Percentiles rank a stretch among this genome's conserved stretches.
phyloP scores from a whole-genome alignment of 768 basidiomycete genomes.

The Rhodotorula babjevae region DNA sequence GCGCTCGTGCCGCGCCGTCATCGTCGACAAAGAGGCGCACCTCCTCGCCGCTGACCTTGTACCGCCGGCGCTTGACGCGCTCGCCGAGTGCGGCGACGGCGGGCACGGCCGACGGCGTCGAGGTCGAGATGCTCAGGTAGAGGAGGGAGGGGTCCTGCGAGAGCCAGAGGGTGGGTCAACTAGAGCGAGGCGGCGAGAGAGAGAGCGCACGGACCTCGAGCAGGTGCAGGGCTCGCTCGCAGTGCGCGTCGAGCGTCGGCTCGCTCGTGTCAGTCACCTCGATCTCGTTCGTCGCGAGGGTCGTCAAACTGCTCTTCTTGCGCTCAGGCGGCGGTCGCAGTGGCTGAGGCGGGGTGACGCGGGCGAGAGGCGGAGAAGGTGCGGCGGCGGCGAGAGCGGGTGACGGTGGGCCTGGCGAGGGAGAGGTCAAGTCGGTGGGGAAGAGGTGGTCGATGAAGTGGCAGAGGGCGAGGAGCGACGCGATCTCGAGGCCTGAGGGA shows the following conservation, averaged over 20 bases:
- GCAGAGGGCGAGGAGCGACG: constrained; percentile 19
- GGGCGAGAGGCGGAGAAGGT: background rate
- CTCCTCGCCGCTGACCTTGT: constrained; percentile 27
- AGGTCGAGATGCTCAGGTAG: constrained; percentile 6
- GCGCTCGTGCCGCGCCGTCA: background rate
- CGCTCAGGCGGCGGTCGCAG: background rate
- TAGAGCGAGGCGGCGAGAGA: background rate
- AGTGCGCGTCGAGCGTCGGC: background rate
- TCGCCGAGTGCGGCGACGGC: constrained; percentile 17
- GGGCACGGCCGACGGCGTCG: background rate
- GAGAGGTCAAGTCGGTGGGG: background rate
- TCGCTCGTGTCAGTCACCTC: background rate
- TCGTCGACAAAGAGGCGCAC: constrained; percentile 27
- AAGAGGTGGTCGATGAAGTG: constrained; percentile 29
- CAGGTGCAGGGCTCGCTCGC: constrained; percentile 3
- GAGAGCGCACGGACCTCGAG: background rate
- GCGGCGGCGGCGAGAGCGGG: background rate
- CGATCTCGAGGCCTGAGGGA: constrained; percentile 25
- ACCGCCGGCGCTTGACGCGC: constrained; percentile 18
- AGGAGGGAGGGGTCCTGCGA: constrained; percentile 16
- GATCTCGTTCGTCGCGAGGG: constrained; percentile 18
- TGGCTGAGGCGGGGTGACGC: background rate
- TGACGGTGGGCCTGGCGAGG: background rate
- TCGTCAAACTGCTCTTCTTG: background rate
- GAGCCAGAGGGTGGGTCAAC: too few relatives aligned